Evolutionary conservation across 2,329 filamentous ascomycete species (phyloP).

Genomic region (Akanthomyces lecanii): DNA sequence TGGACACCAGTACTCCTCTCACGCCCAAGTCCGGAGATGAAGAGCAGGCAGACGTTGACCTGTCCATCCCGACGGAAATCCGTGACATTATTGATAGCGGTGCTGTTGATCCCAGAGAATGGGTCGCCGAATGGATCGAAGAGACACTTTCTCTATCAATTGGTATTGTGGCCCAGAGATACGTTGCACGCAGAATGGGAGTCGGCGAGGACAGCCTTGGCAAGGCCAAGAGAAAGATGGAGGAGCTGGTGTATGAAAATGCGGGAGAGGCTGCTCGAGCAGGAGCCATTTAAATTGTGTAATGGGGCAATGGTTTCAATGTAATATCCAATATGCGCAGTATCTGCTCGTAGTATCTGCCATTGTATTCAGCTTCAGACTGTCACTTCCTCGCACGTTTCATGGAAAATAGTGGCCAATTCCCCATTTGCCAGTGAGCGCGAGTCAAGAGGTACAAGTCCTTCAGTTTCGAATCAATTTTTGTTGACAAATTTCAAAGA

Average conservation of each 20-base stretch:
- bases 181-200: slow-evolving; percentile 92
- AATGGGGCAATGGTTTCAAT: background rate
- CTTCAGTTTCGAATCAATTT: no score
- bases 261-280: slow-evolving; percentile 58
- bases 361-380: background rate
- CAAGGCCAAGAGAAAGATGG: slow-evolving; percentile 57
- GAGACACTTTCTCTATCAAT: slow-evolving; percentile 74
- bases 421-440: no score
- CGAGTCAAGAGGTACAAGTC: no score
- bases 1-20: slow-evolving; percentile 67
- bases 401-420: background rate
- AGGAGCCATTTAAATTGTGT: slow-evolving; percentile 42
- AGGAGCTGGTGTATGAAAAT: slow-evolving; percentile 52
- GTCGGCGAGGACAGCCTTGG: slow-evolving; percentile 74
- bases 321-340: slow-evolving; percentile 7
- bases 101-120: slow-evolving; percentile 87
- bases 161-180: slow-evolving; percentile 86
- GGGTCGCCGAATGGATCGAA: slow-evolving; percentile 97
- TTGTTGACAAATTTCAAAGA: no score
- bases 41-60: slow-evolving; percentile 33
- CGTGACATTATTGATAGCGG: slow-evolving; percentile 72
- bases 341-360: slow-evolving; percentile 9
- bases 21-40: slow-evolving; percentile 51
- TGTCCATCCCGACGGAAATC: slow-evolving; percentile 71
- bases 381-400: background rate